These are phyloP conservation scores for Copromyces sp. DNA, from an alignment of 495 filamentous ascomycete genomes.

Conservation along the genomic window DNA sequence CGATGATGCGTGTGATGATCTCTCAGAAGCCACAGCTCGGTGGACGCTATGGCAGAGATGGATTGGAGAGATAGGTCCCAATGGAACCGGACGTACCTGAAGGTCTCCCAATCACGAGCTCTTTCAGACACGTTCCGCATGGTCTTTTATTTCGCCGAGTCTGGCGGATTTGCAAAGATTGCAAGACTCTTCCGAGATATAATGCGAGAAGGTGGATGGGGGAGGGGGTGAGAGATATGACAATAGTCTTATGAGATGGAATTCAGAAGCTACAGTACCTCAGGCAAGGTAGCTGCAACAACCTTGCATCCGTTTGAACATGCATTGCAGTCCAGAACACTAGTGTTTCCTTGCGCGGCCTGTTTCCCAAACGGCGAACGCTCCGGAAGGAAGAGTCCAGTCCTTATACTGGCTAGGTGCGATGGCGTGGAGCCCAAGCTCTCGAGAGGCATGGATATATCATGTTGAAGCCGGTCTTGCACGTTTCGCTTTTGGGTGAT, in stretches of 20 bases:
- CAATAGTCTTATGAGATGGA: not conserved
- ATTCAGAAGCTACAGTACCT: not conserved
- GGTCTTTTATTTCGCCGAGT: not conserved
- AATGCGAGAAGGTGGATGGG: not conserved
- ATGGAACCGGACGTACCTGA: conserved; percentile 15
- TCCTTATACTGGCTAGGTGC: not conserved
- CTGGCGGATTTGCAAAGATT: not conserved
- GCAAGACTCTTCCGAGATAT: not conserved
- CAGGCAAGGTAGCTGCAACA: not conserved
- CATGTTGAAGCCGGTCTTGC: not conserved
- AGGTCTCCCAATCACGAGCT: conserved; percentile 24
- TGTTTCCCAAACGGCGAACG: not conserved
- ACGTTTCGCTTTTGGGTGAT: not conserved
- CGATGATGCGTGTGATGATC: not conserved
- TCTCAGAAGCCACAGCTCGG: not conserved
- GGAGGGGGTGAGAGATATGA: not conserved
- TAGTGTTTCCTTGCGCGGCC: not conserved
- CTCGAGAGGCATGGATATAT: not conserved
- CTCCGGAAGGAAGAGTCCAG: not conserved
- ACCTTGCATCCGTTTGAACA: not conserved
- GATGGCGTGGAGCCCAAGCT: not conserved
- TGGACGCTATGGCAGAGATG: not conserved
- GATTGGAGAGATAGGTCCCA: not conserved
- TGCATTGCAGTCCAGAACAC: not conserved
- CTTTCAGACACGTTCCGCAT: conserved; percentile 12